Evolutionary conservation across 208 protist genomes (phyloP).

Genomic region (Crithidia thermophila): DNA sequence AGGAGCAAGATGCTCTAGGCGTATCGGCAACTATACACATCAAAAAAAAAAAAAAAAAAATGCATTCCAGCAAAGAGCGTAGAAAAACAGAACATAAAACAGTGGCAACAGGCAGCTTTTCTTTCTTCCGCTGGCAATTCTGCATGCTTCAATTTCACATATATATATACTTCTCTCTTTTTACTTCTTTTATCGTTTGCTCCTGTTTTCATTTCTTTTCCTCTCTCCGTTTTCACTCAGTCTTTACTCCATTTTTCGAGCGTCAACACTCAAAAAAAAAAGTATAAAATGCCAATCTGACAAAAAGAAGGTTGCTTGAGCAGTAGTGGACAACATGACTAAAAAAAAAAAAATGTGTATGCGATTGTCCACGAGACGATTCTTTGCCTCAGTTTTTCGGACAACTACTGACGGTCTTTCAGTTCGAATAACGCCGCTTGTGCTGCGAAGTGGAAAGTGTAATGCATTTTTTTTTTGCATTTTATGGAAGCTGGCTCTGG

Average conservation of each 20-base stretch:
- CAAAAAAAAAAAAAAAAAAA: too few relatives aligned
- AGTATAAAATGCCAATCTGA: not conserved
- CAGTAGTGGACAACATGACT: not conserved
- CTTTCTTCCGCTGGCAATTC: not conserved
- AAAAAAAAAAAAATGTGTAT: too few relatives aligned
- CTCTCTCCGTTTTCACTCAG: not conserved
- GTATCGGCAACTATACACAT: too few relatives aligned
- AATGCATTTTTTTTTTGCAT: too few relatives aligned
- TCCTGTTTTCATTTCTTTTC: not conserved
- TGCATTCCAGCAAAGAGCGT: too few relatives aligned
- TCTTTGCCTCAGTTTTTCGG: too few relatives aligned
- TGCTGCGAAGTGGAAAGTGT: too few relatives aligned
- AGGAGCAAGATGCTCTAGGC: too few relatives aligned
- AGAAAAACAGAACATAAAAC: conserved; percentile 1
- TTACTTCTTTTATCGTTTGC: not conserved
- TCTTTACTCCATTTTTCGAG: not conserved
- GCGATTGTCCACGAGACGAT: too few relatives aligned
- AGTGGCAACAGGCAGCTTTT: not conserved
- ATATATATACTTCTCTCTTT: not conserved
- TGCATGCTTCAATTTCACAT: not conserved
- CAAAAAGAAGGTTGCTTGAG: not conserved
- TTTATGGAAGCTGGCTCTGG: too few relatives aligned
- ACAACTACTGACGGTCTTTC: too few relatives aligned
- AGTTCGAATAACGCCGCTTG: too few relatives aligned
- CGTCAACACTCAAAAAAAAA: conserved; percentile 9